Evolutionary conservation across 805 yeast species (phyloP), one percentile per base, ranked within the genome.

Genomic region (Candida quercuum): DNA sequence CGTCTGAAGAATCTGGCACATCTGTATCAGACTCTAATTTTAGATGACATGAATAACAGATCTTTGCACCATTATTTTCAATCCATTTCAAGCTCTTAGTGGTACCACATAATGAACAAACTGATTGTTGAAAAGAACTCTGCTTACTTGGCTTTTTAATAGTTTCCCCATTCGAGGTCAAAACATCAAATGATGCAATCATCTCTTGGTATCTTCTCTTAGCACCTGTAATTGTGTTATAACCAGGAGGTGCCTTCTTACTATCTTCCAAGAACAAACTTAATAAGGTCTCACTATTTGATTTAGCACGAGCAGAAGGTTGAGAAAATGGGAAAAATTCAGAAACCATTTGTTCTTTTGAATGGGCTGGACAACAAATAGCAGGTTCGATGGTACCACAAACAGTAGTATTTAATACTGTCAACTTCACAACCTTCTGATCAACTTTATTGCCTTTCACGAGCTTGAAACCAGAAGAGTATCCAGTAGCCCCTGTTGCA

Each of bases 391-490:
- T 55, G 27, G 48, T 64, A 1, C 81, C 81, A 15, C n/a, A 29
- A 5, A 29, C 14, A 8, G 44, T 35, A 1, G 46, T 24, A 24
- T 32, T 37, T 1, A 43, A 54, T 4, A 5, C 20, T 4, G 7
- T 4, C 5, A 56, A 60, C 30, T 36, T 45, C 34, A 45, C 29
- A 27, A 33, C 22, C 25, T 41, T 57, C 9, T 46, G 22, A 28
- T 59, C 66, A 11, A 40, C 33, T 21, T 50, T 49, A 1, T 37
- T 43, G 9, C 35, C 48, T 3, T 36, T 32, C 2, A 7, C 11
- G 3, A 47, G 26, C 32, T 61, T 64, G 48, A 84, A 81, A 2
- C 89, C 91, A 33, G 78, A 25, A 5, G 6, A 15, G 17, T 26
- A 26, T 9, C 18, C 29, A 14, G 10, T 26, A 25, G 9, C n/a